Base-by-base conservation (phyloP, 257 asterid genomes). In the Solanum pinnatisectum region DNA sequence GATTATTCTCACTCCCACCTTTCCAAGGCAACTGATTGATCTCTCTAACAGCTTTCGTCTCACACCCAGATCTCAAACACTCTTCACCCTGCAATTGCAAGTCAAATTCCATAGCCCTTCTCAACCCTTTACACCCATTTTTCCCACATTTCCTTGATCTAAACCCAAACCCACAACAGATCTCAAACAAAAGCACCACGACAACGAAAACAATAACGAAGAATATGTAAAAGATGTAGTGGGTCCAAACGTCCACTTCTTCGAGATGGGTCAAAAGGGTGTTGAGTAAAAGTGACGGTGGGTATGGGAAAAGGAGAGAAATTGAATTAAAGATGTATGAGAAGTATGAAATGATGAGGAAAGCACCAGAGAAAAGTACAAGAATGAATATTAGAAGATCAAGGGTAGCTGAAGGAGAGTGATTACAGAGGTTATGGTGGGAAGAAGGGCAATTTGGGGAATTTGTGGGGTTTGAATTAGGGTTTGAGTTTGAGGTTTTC, bases 11-110 rank as follows among this genome's bases (percentile, higher is more conserved):
- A 71, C 70, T 85, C 46, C 95, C 98, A 67, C 99, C 97, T 92
- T 94, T 96, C 99, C 99, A 96, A 20, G 99, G 98, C 92, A 96
- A 85, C 82, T 90, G 95, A 87, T 95, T 90, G 56, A 96, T 93
- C 84, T 93, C 98, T 68, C 87, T 93, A 30, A 95, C 98, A 25
- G 93, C 92, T 90, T 91, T 94, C 10, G 46, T 72, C 40, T 73
- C 87, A 88, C 56, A 84, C 22, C 88, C 90, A 10, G 59, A 56
- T 67, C 91, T 90, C 92, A 95, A 76, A 87, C 94, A 84, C 25
- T 95, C 98, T 88, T 96, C 98, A 0, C 95, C 96, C 40, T 93
- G 96, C 86, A 96, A 71, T 92, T 93, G 95, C 90, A 96, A 91
- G 91, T 95, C 98, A 86, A 95, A 95, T 91, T 95, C 99, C 96